These are phyloP conservation scores for Obba rivulosa DNA, from an alignment of 768 basidiomycete species.

Conservation along the genomic window DNA sequence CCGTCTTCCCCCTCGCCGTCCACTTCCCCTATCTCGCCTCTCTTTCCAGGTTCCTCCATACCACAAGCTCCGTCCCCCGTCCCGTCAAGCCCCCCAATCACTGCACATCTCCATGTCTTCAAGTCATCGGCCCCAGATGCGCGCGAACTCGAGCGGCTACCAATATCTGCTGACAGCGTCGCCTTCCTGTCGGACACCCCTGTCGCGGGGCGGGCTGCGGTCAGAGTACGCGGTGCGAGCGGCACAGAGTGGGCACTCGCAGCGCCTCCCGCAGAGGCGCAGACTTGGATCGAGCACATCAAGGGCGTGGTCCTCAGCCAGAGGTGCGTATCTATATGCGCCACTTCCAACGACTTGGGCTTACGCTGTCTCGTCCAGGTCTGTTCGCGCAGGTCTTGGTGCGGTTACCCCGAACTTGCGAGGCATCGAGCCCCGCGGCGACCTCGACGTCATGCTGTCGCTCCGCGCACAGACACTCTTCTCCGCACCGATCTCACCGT, in stretches of 20 bases:
- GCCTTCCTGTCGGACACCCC: slow-evolving; percentile 62
- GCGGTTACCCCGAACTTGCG: slow-evolving; percentile 28
- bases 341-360: not conserved
- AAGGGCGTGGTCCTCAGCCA: slow-evolving; percentile 69
- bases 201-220: slow-evolving; percentile 43
- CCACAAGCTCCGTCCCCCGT: slow-evolving; percentile 34
- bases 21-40: not conserved
- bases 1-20: not conserved
- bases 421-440: slow-evolving; percentile 63
- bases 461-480: slow-evolving; percentile 67
- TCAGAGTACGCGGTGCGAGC: slow-evolving; percentile 40
- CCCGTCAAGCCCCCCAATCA: slow-evolving; percentile 24
- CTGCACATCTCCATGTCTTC: slow-evolving; percentile 63
- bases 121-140: slow-evolving; percentile 51
- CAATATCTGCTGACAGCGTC: slow-evolving; percentile 72
- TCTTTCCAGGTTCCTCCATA: not conserved
- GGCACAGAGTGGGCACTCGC: too few relatives aligned
- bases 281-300: slow-evolving; percentile 72
- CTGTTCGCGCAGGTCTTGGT: slow-evolving; percentile 63
- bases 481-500: slow-evolving; percentile 26
- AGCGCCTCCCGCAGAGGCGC: slow-evolving; percentile 39
- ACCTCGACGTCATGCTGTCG: slow-evolving; percentile 80
- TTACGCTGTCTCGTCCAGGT: slow-evolving; percentile 33
- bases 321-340: slow-evolving; percentile 38
- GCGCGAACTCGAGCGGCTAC: slow-evolving; percentile 66